phyloP scores from a whole-genome alignment of 2,329 filamentous ascomycete species.

The Stemphylium beticola region DNA sequence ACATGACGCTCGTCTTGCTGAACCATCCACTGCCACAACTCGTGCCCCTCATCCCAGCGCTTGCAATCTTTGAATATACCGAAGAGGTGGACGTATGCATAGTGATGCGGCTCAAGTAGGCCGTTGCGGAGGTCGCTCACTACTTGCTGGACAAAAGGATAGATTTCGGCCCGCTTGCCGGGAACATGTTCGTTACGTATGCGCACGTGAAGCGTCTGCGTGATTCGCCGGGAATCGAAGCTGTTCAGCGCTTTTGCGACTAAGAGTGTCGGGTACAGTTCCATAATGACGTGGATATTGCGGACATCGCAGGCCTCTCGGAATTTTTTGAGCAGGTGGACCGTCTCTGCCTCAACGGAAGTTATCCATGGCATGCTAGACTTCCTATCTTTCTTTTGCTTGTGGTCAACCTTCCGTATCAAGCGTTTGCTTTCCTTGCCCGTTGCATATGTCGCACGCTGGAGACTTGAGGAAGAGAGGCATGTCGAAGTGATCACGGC shows the following conservation, averaged over 20 bases:
- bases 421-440: constrained; percentile 9
- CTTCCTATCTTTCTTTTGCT: not conserved
- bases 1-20: constrained; percentile 51
- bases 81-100: constrained; percentile 55
- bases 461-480: not conserved
- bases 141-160: constrained; percentile 47
- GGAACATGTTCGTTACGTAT: constrained; percentile 30
- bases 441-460: constrained; percentile 25
- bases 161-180: constrained; percentile 13
- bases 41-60: constrained; percentile 46
- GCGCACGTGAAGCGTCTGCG: constrained; percentile 46
- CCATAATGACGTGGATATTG: constrained; percentile 27
- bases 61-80: constrained; percentile 55
- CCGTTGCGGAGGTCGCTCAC: constrained; percentile 49
- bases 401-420: not conserved
- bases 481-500: constrained; percentile 12
- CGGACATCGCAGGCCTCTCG: constrained; percentile 25
- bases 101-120: constrained; percentile 43
- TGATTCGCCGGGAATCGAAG: constrained; percentile 40
- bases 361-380: not conserved
- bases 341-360: not conserved
- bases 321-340: constrained; percentile 19
- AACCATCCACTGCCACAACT: constrained; percentile 58
- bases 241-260: constrained; percentile 15
- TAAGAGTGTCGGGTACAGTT: constrained; percentile 36